These are phyloP conservation scores for Priceomyces carsonii DNA, from an alignment of 805 yeast species.

Conservation along the genomic window DNA sequence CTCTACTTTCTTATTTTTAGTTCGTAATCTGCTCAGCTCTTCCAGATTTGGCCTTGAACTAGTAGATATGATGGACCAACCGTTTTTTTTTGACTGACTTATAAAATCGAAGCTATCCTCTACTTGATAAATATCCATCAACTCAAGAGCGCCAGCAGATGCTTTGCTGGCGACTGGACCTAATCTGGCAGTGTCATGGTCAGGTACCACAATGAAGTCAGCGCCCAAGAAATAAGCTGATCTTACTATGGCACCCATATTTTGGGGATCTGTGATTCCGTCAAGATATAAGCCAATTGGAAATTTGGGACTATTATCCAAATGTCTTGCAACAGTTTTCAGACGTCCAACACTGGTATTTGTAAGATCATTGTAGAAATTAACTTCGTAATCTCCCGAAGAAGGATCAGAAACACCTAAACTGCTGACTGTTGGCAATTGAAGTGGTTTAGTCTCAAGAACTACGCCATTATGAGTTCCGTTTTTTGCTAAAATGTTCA, in stretches of 20 bases:
- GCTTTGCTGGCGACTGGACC: constrained; percentile 80
- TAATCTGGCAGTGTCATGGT: constrained; percentile 68
- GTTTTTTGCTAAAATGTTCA: constrained; percentile 60
- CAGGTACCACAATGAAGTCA: constrained; percentile 73
- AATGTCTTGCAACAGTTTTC: constrained; percentile 18
- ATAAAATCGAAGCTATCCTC: constrained; percentile 64
- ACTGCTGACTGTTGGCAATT: constrained; percentile 24
- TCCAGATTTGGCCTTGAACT: constrained; percentile 37
- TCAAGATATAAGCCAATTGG: constrained; percentile 80
- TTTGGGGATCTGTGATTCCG: constrained; percentile 83
- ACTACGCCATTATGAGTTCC: constrained; percentile 84
- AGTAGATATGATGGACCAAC: constrained; percentile 75
- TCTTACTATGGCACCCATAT: constrained; percentile 79
- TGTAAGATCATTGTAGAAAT: constrained; percentile 18
- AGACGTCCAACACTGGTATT: constrained; percentile 10
- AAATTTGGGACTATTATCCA: constrained; percentile 17
- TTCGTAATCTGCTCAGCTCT: constrained; percentile 17
- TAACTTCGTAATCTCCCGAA: constrained; percentile 17
- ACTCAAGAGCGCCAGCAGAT: constrained; percentile 82
- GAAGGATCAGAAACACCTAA: constrained; percentile 28
- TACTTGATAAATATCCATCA: constrained; percentile 59
- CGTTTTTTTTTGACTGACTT: constrained; percentile 51
- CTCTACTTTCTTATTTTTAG: constrained; percentile 27
- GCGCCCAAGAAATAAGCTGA: constrained; percentile 82
- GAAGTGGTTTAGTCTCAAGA: constrained; percentile 61